Conservation (phyloP, 148 eudicot species). For the Chenopodium album region DNA sequence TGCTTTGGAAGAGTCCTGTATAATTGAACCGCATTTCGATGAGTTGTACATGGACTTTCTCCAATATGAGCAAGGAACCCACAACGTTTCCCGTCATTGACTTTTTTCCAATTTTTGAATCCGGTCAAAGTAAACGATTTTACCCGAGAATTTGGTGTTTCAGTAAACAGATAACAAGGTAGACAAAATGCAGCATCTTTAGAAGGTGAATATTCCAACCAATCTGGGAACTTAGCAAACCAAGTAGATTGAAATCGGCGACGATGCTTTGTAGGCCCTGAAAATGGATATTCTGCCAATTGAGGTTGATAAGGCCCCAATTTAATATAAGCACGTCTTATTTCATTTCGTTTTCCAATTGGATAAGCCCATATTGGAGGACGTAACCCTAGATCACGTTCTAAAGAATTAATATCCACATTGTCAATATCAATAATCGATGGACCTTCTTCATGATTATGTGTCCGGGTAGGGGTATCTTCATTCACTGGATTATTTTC, state of each 20-base stretch:
- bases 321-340: neutral
- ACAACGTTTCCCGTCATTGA: no score
- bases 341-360: neutral
- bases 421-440: neutral
- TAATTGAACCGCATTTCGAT: no score
- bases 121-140: neutral
- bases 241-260: no score
- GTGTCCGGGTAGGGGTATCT: no score
- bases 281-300: neutral
- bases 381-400: neutral
- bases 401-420: neutral
- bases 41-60: no score
- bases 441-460: no score
- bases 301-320: conserved; percentile 3
- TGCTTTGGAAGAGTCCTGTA: no score
- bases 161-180: neutral
- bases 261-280: no score
- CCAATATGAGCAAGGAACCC: no score
- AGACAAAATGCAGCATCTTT: conserved; percentile 13
- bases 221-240: neutral
- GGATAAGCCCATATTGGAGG: neutral
- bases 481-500: no score
- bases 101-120: neutral
- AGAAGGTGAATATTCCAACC: neutral
- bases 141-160: neutral